These are phyloP conservation scores for Verticillium tricorpus DNA, from an alignment of 2,329 filamentous ascomycete species.

Conservation along the genomic window DNA sequence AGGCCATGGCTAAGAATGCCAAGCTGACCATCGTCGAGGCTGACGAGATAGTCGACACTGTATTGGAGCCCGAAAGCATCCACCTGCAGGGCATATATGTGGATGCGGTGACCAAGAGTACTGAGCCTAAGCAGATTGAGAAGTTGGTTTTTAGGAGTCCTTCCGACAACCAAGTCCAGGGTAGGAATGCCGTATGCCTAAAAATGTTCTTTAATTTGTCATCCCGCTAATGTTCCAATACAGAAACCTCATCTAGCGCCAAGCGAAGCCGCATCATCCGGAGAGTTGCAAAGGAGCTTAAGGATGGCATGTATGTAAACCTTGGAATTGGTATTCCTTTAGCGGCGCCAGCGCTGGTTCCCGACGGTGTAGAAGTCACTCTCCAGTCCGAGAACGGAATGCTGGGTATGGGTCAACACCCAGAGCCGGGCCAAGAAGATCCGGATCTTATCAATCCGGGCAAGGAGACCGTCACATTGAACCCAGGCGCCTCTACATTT, in stretches of 20 bases:
- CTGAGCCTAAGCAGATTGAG: conserved; percentile 74
- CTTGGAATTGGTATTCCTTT: conserved; percentile 92
- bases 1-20: conserved; percentile 87
- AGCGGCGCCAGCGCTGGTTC: conserved; percentile 80
- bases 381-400: conserved; percentile 81
- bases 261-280: not conserved
- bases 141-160: conserved; percentile 36
- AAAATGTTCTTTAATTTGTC: not conserved
- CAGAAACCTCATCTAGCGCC: not conserved
- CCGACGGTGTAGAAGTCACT: conserved; percentile 71
- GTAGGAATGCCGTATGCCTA: not conserved
- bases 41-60: conserved; percentile 85
- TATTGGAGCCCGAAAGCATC: conserved; percentile 77
- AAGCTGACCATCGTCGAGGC: conserved; percentile 90
- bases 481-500: conserved; percentile 73
- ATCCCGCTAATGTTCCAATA: not conserved
- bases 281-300: conserved; percentile 57
- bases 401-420: conserved; percentile 67
- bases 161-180: not conserved
- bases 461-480: conserved; percentile 86
- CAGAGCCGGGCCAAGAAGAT: conserved; percentile 71
- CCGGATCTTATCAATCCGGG: conserved; percentile 88
- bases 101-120: conserved; percentile 81
- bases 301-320: conserved; percentile 94
- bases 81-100: conserved; percentile 91